Conservation (phyloP, 495 filamentous ascomycete species). For the Amphirosellinia nigrospora region DNA sequence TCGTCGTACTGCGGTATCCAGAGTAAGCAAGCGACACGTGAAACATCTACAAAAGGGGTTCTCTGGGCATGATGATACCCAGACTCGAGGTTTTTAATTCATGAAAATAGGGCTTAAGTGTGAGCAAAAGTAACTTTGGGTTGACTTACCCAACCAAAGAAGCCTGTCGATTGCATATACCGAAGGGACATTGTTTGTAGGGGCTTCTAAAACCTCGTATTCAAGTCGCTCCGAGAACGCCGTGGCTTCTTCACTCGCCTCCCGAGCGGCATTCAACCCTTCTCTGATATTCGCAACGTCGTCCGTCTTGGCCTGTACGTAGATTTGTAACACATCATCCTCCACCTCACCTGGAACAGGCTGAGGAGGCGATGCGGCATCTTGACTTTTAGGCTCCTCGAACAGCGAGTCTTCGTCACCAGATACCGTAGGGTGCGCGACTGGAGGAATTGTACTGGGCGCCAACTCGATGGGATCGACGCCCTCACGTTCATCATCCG, state of each 20-base stretch:
- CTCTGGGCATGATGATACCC: not conserved
- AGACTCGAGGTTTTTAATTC: not conserved
- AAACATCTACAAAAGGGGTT: not conserved
- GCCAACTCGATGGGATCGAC: not conserved
- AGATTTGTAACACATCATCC: not conserved
- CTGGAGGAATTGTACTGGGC: not conserved
- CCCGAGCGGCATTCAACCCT: not conserved
- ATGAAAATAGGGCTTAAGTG: not conserved
- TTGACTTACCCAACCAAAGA: constrained; percentile 12
- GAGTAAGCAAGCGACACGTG: not conserved
- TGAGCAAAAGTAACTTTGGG: not conserved
- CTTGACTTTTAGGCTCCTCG: not conserved
- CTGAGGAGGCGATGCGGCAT: too few species aligned
- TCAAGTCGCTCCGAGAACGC: not conserved
- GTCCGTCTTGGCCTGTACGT: not conserved
- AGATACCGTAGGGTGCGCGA: not conserved
- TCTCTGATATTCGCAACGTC: not conserved
- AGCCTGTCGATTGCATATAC: constrained; percentile 7
- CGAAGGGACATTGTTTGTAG: not conserved
- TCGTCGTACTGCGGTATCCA: not conserved
- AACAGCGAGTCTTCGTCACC: not conserved
- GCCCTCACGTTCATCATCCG: not conserved
- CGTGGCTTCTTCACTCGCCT: not conserved
- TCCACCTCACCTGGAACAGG: too few species aligned
- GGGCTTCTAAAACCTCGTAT: not conserved